Evolutionary conservation across 768 basidiomycete genomes (phyloP).

Genomic region (Podaxis mareebaensis): DNA sequence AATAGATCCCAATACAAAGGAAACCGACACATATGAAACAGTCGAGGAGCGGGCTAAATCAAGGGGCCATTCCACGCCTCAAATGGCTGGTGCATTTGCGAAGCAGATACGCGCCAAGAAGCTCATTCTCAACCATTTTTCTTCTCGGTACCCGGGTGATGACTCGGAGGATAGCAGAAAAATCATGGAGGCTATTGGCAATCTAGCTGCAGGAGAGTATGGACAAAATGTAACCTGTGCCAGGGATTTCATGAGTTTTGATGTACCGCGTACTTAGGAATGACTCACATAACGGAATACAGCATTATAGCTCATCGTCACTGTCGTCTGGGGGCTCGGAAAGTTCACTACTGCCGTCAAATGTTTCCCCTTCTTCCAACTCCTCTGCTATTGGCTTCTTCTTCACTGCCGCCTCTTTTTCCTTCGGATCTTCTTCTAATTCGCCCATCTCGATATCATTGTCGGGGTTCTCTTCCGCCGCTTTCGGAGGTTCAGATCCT

Average conservation of each 20-base stretch:
- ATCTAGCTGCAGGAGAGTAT: conserved; percentile 55
- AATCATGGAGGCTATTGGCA: conserved; percentile 65
- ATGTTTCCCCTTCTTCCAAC: conserved; percentile 85
- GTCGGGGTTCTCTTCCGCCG: conserved; percentile 27
- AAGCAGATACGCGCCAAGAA: conserved; percentile 57
- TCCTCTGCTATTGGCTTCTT: conserved; percentile 63
- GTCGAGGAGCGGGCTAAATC: conserved; percentile 67
- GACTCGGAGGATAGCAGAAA: conserved; percentile 49
- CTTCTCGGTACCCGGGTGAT: conserved; percentile 74
- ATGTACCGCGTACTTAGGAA: conserved; percentile 39
- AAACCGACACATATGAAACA: conserved; percentile 56
- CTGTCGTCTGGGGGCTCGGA: conserved; percentile 73
- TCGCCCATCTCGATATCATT: conserved; percentile 94
- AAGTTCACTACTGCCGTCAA: conserved; percentile 74
- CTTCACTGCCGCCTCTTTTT: conserved; percentile 39
- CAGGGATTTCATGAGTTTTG: conserved; percentile 72
- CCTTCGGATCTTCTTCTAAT: conserved; percentile 69
- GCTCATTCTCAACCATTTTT: conserved; percentile 85
- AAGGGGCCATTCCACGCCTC: conserved; percentile 86
- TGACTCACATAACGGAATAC: conserved; percentile 18
- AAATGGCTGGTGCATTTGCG: conserved; percentile 86
- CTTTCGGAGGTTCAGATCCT: conserved; percentile 21
- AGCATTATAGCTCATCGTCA: conserved; percentile 20
- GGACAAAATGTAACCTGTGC: conserved; percentile 66
- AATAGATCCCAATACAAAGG: conserved; percentile 60